Base-by-base conservation (phyloP, 2,329 filamentous ascomycete genomes). In the Pezicula neosporulosa region DNA sequence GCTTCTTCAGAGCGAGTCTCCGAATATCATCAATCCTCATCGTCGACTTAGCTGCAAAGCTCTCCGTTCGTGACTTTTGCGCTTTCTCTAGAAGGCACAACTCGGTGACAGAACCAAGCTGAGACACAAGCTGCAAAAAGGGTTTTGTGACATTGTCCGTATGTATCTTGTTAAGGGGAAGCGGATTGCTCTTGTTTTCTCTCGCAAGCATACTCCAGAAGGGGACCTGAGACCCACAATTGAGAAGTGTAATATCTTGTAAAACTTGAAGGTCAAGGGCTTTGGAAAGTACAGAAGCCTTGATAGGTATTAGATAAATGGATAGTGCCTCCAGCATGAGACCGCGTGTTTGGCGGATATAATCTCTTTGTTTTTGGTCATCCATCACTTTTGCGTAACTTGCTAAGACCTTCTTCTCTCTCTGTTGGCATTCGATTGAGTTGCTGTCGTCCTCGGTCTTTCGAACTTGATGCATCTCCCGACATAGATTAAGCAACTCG, bases 141-240 rank as follows among this genome's bases (percentile, higher is more conserved):
- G 70, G 64, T 1, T 66, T 58, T 0, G 80, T 79, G 18, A 85
- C 82, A 55, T 86, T 78, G 60, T 87, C 84, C 0, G 82, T 86
- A 57, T 80, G 81, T 49, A 87, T 78, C 55, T 77, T 80, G 45
- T 74, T 72, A 39, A 87, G 65, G 0, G 76, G 72, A 38, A 86
- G 67, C 0, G 78, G 75, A 8, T 70, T 66, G 1, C 70, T 59
- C 47, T 72, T 73, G 62, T 85, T 82, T 58, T 83, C 74, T 56
- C 76, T 79, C 16, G 73, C 67, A 39, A 87, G 66, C 50, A 79
- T 66, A 2, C 72, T 69, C 84, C 84, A 87, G 55, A 87, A 77
- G 0, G 76, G 70, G 27, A 72, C 72, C 62, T 87, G 84, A 5
- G 77, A 71, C 1, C 84, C 84, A 16, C 86, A 82, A 55, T 83